Evolutionary conservation across 352 stramenopile genomes (phyloP).

Genomic region (Pythium rishiriense): DNA sequence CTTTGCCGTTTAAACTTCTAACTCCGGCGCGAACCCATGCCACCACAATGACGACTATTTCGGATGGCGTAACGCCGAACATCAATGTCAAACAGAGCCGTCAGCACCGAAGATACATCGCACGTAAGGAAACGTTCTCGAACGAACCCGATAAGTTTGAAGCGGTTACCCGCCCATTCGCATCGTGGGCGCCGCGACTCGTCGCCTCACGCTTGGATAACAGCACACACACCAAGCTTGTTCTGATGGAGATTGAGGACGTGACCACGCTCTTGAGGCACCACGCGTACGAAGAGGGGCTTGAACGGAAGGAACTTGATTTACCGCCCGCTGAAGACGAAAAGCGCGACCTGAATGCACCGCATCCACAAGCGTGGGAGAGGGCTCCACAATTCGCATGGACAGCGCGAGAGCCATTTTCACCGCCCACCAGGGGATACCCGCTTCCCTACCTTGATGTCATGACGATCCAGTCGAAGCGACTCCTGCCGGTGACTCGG

Average conservation of each 20-base stretch:
- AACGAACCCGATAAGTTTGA: neutral
- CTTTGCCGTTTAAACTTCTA: neutral
- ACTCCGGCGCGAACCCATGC: neutral
- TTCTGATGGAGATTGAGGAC: conserved; percentile 11
- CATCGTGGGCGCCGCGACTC: neutral
- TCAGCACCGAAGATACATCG: neutral
- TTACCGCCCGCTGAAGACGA: neutral
- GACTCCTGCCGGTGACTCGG: conserved; percentile 37
- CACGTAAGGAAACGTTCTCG: neutral
- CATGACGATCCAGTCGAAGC: conserved; percentile 59
- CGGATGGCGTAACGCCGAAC: neutral
- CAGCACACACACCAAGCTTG: neutral
- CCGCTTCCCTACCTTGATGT: conserved; percentile 64
- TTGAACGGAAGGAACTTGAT: neutral
- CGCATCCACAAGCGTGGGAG: neutral
- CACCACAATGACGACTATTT: neutral
- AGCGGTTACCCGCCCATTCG: neutral
- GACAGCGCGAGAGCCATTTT: conserved; percentile 17
- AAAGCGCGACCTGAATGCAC: neutral
- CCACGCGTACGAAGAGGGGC: conserved; percentile 1
- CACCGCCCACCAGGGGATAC: conserved; percentile 19
- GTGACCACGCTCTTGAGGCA: neutral
- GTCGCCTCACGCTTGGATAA: neutral
- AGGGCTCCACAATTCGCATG: neutral
- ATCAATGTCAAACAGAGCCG: neutral